A percentile compares a stretch with the other conserved stretches of the same genome.
phyloP scores from a whole-genome alignment of 257 asterid species.

The Gentiana straminea region DNA sequence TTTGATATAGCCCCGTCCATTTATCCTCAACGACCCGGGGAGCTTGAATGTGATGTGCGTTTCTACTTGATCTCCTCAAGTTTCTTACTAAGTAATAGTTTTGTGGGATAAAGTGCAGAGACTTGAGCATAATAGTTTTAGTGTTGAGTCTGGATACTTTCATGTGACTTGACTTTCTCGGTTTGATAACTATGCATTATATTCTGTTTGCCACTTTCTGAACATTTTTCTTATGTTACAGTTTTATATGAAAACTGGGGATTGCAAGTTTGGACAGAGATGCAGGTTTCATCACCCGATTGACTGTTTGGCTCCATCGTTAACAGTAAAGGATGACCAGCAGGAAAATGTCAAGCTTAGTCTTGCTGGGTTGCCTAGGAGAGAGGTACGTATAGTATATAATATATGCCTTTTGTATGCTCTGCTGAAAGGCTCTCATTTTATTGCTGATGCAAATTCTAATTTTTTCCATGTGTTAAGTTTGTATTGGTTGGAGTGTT shows the following conservation, averaged over 20 bases:
- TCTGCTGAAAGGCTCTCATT: background rate
- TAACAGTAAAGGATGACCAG: slow-evolving; percentile 28
- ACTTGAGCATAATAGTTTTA: too few relatives aligned
- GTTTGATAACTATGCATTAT: too few relatives aligned
- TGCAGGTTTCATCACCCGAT: slow-evolving; percentile 92
- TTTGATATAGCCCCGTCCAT: slow-evolving; percentile 49
- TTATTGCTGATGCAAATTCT: too few relatives aligned
- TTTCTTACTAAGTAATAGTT: too few relatives aligned
- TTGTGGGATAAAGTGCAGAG: too few relatives aligned
- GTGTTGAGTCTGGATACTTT: too few relatives aligned
- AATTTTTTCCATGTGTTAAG: too few relatives aligned
- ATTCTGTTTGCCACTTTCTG: background rate
- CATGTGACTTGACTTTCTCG: too few relatives aligned
- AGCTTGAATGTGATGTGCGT: slow-evolving; percentile 86
- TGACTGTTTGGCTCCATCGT: slow-evolving; percentile 44
- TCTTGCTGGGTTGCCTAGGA: slow-evolving; percentile 90
- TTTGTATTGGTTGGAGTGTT: too few relatives aligned
- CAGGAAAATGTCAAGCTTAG: slow-evolving; percentile 61
- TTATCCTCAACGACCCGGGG: slow-evolving; percentile 92
- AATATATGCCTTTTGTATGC: background rate
- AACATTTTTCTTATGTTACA: slow-evolving; percentile 14
- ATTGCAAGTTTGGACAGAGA: slow-evolving; percentile 68
- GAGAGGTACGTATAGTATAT: slow-evolving; percentile 54
- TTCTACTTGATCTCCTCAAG: slow-evolving; percentile 8
- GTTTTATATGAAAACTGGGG: slow-evolving; percentile 95